These are phyloP conservation scores for Chlamydomonas sp. DNA, from an alignment of 139 green algal species.

Conservation along the genomic window DNA sequence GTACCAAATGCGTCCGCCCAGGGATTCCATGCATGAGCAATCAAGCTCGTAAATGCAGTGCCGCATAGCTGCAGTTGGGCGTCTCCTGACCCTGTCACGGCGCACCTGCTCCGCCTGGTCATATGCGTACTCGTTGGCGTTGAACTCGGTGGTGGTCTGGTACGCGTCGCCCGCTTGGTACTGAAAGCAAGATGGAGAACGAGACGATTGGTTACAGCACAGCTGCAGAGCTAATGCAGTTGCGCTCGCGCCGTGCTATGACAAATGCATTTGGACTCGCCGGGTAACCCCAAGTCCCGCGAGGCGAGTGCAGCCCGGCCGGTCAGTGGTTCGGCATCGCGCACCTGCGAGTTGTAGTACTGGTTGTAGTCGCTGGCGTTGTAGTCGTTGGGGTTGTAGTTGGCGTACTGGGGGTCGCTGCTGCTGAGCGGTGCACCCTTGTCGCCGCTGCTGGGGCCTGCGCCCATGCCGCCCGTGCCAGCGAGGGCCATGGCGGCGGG, in stretches of 20 bases:
- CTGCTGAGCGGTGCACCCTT: not conserved
- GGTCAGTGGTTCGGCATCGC: not conserved
- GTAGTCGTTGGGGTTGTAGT: constrained; percentile 32
- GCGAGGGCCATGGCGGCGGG: not conserved
- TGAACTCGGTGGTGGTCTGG: constrained; percentile 33
- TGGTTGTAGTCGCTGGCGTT: constrained; percentile 30
- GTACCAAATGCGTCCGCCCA: too few species aligned
- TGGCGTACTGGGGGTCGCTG: constrained; percentile 2
- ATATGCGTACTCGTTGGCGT: constrained; percentile 19
- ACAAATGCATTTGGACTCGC: not conserved
- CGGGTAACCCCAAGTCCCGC: not conserved
- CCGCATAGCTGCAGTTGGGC: too few species aligned
- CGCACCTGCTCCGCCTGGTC: constrained; percentile 28
- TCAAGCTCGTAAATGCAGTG: too few species aligned
- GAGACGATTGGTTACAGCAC: not conserved
- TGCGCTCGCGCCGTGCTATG: too few species aligned
- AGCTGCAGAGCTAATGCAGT: not conserved
- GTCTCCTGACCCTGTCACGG: too few species aligned
- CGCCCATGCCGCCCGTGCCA: not conserved
- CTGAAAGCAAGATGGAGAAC: not conserved
- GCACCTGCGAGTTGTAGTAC: constrained; percentile 21
- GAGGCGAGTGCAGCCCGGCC: not conserved
- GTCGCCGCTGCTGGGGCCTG: not conserved
- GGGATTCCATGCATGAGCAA: too few species aligned
- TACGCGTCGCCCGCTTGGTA: constrained; percentile 18